Evolutionary conservation across 2,329 filamentous ascomycete genomes (phyloP).

Genomic region (Zasmidium angulare): DNA sequence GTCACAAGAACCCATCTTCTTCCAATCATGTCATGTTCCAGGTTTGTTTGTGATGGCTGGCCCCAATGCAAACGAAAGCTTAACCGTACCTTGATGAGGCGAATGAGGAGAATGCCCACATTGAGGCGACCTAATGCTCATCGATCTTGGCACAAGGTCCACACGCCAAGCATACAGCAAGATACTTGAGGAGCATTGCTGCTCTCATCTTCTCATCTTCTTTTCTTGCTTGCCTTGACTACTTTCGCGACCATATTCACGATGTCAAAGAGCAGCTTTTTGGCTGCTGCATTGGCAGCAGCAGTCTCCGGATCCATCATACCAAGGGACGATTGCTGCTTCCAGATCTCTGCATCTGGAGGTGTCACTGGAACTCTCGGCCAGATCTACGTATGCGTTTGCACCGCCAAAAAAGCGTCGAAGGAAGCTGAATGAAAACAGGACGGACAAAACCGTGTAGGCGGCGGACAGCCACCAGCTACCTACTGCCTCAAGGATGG

Average conservation of each 20-base stretch:
- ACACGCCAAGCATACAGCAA: background rate
- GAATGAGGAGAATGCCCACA: no score
- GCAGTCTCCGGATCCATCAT: slow-evolving; percentile 12
- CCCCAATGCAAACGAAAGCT: no score
- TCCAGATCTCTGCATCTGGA: slow-evolving; percentile 13
- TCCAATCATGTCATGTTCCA: no score
- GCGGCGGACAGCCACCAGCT: slow-evolving; percentile 6
- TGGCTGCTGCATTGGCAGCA: background rate
- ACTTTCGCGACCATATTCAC: background rate
- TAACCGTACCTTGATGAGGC: no score
- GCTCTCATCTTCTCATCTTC: background rate
- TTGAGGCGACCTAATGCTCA: background rate
- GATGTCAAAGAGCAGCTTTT: background rate
- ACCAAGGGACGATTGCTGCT: slow-evolving; percentile 11
- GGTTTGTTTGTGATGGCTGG: no score
- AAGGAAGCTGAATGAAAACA: background rate
- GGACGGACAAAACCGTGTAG: slow-evolving; percentile 12
- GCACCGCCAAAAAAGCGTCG: background rate
- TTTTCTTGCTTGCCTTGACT: background rate
- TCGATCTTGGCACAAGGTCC: background rate
- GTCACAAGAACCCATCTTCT: no score
- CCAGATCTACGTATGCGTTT: slow-evolving; percentile 7
- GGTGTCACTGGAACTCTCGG: slow-evolving; percentile 10
- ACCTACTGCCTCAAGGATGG: slow-evolving; percentile 12
- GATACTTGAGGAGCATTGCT: background rate